Evolutionary conservation across 805 yeast genomes (phyloP), one percentile per base, ranked within the genome.

Genomic region (Vanderwaltozyma tropicalis): DNA sequence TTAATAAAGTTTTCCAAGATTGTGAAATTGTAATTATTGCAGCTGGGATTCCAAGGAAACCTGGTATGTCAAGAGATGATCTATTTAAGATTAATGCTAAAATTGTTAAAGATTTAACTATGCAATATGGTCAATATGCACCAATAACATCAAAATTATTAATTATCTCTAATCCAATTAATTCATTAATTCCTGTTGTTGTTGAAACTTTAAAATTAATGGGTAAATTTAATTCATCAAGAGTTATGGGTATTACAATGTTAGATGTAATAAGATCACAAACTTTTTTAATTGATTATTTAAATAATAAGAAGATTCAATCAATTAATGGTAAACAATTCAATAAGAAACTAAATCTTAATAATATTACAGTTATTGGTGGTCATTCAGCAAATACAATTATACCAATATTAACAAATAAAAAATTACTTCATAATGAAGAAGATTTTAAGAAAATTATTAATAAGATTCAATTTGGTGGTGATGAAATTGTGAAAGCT

Each of bases 11-110:
- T 15, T 67, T 88, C 51, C 66, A 72, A 37, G 87, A 79, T 35
- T 75, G 95, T 37, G 94, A 87, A 53, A 78, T 88, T 43, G 88
- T 88, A 37, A 74, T 88, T 41, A 84, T 88, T 61, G 88, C 89
- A 50, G 92, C 92, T 32, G 92, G 92, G 67, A 86, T 81, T 42
- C 89, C 92, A 62, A 76, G 92, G 69, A 81, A 81, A 64, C 88
- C 88, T 46, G 92, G 92, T 54, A 81, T 81, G 89, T 78, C 89
- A 50, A 74, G 92, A 66, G 89, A 80, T 61, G 92, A 81, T 62
- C 70, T 81, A 60, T 81, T 81, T 73, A 77, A 78, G 67, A 80
- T 85, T 66, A 81, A 81, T 57, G 92, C 89, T 29, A 78, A 83
- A 24, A 81, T 81, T 62, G 86, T 81, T 41, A 72, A 83, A 64